These are phyloP conservation scores for Penicillium arizonense DNA, from an alignment of 495 filamentous ascomycete species.

Conservation along the genomic window DNA sequence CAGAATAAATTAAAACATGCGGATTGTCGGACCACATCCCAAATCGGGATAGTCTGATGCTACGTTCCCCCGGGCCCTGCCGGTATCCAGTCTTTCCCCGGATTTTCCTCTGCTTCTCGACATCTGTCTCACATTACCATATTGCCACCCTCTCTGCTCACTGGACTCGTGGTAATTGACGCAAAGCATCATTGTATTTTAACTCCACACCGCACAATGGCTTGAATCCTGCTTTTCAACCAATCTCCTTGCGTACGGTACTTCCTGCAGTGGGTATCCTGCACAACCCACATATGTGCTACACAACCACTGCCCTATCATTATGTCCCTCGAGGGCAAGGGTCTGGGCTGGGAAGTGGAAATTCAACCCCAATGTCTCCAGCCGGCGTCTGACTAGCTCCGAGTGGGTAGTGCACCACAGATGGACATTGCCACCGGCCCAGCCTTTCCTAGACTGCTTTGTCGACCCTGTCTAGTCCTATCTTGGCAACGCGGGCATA, in stretches of 20 bases:
- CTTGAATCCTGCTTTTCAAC: neutral
- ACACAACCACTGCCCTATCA: neutral
- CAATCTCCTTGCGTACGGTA: neutral
- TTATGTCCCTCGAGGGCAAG: neutral
- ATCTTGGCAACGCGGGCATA: conserved; percentile 10
- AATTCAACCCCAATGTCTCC: neutral
- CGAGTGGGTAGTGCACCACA: neutral
- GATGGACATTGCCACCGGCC: neutral
- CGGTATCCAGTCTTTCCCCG: conserved; percentile 11
- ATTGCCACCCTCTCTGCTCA: no score
- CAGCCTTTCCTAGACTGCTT: neutral
- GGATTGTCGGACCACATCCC: conserved; percentile 5
- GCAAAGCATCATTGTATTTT: neutral
- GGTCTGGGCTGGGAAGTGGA: conserved; percentile 2
- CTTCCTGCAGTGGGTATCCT: neutral
- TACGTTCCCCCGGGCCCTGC: conserved; percentile 5
- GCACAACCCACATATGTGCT: neutral
- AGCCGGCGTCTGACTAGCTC: neutral
- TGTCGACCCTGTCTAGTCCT: conserved; percentile 2
- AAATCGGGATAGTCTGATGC: conserved; percentile 12
- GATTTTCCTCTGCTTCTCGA: conserved; percentile 7
- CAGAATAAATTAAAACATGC: neutral
- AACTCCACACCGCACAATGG: neutral
- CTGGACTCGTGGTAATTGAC: no score
- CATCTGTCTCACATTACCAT: neutral